These are phyloP conservation scores for Saccharomycopsis schoenii DNA, from an alignment of 805 yeast species.

Conservation along the genomic window DNA sequence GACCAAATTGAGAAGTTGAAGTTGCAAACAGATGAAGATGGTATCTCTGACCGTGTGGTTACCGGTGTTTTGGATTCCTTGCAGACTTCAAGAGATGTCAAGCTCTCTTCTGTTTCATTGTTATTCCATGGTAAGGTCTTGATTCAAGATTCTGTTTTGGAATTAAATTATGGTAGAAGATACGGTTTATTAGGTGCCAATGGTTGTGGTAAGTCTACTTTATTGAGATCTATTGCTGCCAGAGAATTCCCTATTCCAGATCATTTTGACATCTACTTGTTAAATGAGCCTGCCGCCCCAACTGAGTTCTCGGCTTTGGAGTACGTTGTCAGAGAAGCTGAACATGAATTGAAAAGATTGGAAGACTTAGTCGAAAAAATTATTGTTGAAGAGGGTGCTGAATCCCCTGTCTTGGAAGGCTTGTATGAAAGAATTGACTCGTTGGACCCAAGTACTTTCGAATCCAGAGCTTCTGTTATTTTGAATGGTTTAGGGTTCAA, in stretches of 20 bases:
- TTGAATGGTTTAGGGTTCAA: conserved; percentile 97
- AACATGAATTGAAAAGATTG: conserved; percentile 77
- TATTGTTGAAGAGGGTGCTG: conserved; percentile 90
- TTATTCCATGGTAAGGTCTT: conserved; percentile 96
- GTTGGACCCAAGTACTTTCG: conserved; percentile 94
- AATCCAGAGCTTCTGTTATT: conserved; percentile 91
- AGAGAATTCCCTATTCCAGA: conserved; percentile 95
- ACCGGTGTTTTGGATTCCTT: conserved; percentile 93
- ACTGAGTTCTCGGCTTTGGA: conserved; percentile 86
- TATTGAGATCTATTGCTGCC: conserved; percentile 86
- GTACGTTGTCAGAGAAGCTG: conserved; percentile 96
- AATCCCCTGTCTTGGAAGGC: conserved; percentile 73
- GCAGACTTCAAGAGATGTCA: conserved; percentile 86
- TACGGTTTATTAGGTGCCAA: conserved; percentile 97
- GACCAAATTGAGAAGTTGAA: conserved; percentile 78
- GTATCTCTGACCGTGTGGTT: conserved; percentile 92
- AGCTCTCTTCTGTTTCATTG: conserved; percentile 79
- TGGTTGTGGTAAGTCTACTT: conserved; percentile 98
- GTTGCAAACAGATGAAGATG: conserved; percentile 88
- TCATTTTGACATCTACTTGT: conserved; percentile 77
- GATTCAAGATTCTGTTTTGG: conserved; percentile 84
- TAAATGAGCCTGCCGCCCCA: conserved; percentile 97
- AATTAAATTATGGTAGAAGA: conserved; percentile 94
- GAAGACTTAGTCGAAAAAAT: conserved; percentile 87
- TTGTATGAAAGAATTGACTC: conserved; percentile 91